Evolutionary conservation across 2,329 filamentous ascomycete genomes (phyloP).

Genomic region (Sporothrix brunneoviolacea): DNA sequence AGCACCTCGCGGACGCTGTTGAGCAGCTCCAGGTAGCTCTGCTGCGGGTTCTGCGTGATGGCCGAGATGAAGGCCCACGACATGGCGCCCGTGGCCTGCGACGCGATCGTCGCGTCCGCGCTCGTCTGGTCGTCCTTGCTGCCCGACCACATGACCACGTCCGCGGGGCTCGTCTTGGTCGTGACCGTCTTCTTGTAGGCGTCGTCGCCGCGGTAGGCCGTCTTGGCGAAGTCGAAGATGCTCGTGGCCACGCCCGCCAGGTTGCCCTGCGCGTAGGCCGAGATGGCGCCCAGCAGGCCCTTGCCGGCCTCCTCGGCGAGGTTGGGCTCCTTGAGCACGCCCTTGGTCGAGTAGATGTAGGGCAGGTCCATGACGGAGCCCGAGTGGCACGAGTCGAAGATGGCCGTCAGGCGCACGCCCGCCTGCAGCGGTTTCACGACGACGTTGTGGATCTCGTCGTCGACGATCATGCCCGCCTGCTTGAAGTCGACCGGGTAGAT

Average conservation of each 20-base stretch:
- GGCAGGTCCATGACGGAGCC: constrained; percentile 60
- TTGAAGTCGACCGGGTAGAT: constrained; percentile 73
- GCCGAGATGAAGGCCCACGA: constrained; percentile 93
- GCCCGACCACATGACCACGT: constrained; percentile 96
- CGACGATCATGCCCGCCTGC: constrained; percentile 67
- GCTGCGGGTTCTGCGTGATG: constrained; percentile 92
- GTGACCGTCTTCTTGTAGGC: constrained; percentile 71
- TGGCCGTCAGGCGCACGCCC: constrained; percentile 54
- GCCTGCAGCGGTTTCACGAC: constrained; percentile 53
- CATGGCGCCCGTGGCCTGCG: constrained; percentile 94
- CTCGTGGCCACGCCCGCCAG: constrained; percentile 74
- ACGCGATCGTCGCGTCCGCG: constrained; percentile 83
- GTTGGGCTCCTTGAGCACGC: constrained; percentile 62
- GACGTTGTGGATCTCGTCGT: constrained; percentile 75
- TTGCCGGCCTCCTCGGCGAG: constrained; percentile 62
- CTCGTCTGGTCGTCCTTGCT: constrained; percentile 97
- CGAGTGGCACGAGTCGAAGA: constrained; percentile 62
- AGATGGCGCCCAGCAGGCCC: constrained; percentile 53
- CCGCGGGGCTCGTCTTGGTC: constrained; percentile 90
- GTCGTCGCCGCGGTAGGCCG: constrained; percentile 72
- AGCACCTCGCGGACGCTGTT: constrained; percentile 96
- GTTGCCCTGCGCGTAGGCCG: constrained; percentile 62
- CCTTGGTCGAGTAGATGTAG: constrained; percentile 63
- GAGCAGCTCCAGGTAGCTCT: constrained; percentile 93
- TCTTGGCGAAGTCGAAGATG: constrained; percentile 57